These are phyloP conservation scores for Articulospora tetracladia DNA, from an alignment of 495 filamentous ascomycete species.

Conservation along the genomic window DNA sequence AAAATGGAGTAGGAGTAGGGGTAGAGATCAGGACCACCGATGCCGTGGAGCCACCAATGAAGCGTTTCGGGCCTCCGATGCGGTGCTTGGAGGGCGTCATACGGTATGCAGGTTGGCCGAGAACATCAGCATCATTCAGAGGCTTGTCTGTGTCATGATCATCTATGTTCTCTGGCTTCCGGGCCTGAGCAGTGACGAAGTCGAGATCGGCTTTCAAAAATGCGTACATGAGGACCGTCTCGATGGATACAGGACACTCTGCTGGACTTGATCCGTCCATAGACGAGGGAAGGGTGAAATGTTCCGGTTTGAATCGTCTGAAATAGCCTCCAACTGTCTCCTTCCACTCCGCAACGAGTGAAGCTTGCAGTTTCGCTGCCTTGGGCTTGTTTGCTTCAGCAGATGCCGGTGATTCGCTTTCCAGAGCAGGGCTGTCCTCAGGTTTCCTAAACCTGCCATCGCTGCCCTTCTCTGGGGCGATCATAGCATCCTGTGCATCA, in stretches of 20 bases:
- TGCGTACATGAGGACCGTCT: slow-evolving; percentile 77
- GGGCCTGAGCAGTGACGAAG: slow-evolving; percentile 82
- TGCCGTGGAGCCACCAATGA: slow-evolving; percentile 88
- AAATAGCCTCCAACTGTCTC: slow-evolving; percentile 91
- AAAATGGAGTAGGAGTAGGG: slow-evolving; percentile 85
- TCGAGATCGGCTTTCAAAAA: slow-evolving; percentile 91
- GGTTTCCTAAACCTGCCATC: slow-evolving; percentile 27
- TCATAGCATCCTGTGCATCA: slow-evolving; percentile 27
- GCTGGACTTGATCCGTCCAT: slow-evolving; percentile 1
- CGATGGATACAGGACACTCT: slow-evolving; percentile 40
- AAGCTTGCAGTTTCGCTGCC: slow-evolving; percentile 57
- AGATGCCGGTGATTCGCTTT: slow-evolving; percentile 29
- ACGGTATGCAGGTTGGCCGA: slow-evolving; percentile 56
- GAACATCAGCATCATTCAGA: slow-evolving; percentile 75
- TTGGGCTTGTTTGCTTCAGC: slow-evolving; percentile 34
- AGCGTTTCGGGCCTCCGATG: slow-evolving; percentile 69
- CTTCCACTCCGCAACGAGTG: slow-evolving; percentile 74
- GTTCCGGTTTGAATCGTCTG: slow-evolving; percentile 76
- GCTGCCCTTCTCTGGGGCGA: slow-evolving; percentile 23
- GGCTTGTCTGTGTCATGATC: slow-evolving; percentile 56
- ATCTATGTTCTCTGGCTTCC: slow-evolving; percentile 65
- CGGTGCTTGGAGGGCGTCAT: slow-evolving; percentile 43
- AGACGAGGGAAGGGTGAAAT: slow-evolving; percentile 36
- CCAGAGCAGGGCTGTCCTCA: slow-evolving; percentile 25
- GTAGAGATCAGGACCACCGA: slow-evolving; percentile 88